Percentiles rank a stretch among this genome's conserved stretches.
Evolutionary conservation across 164 flowering plant species (phyloP).

Genomic region (Pachysandra terminalis): DNA sequence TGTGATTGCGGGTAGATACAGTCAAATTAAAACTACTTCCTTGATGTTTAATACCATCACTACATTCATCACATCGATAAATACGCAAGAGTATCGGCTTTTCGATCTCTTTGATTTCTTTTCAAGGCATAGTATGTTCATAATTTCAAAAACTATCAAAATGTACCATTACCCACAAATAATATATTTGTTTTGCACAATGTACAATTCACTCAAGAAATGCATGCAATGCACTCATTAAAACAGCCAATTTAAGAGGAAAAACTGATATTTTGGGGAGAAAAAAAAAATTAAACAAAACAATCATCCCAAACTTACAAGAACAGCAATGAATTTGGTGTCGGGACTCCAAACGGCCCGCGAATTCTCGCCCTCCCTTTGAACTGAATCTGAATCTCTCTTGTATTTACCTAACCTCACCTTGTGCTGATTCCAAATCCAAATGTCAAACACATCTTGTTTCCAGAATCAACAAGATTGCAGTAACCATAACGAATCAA

Average conservation of each 20-base stretch:
- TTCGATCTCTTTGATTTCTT: too few species aligned
- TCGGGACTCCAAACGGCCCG: slow-evolving; percentile 94
- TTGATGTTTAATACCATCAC: background rate
- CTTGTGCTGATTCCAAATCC: slow-evolving; percentile 55
- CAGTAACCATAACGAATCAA: slow-evolving; percentile 4
- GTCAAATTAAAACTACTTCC: background rate
- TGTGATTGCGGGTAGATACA: background rate
- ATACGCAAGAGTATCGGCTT: too few species aligned
- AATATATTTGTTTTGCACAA: too few species aligned
- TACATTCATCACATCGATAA: too few species aligned
- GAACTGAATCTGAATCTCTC: slow-evolving; percentile 68
- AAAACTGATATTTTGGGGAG: background rate
- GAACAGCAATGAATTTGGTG: slow-evolving; percentile 68
- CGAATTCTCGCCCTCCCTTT: slow-evolving; percentile 82
- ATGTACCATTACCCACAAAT: too few species aligned
- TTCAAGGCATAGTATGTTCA: background rate
- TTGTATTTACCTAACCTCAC: slow-evolving; percentile 86
- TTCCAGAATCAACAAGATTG: background rate
- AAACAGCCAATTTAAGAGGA: background rate
- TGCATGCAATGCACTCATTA: background rate
- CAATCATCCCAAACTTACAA: slow-evolving; percentile 47
- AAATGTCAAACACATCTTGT: slow-evolving; percentile 8
- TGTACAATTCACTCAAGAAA: background rate
- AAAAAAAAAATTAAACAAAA: background rate
- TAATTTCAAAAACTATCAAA: background rate